A percentile compares a stretch with the other conserved stretches of the same genome.
Evolutionary conservation across 768 basidiomycete species (phyloP).

Genomic region (Pleurotus cornucopiae): DNA sequence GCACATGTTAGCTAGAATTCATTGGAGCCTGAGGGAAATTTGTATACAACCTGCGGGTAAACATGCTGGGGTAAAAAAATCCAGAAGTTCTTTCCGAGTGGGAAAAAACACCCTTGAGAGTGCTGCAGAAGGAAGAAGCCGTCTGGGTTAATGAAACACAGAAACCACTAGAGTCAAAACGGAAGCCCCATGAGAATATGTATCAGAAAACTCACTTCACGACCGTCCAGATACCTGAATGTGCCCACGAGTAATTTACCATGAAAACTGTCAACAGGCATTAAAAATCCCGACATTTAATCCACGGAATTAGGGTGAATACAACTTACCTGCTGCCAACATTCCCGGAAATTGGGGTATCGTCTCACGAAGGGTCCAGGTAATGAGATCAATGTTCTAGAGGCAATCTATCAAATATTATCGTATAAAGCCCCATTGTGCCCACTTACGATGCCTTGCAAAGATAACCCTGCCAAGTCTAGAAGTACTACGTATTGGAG

Average conservation of each 20-base stretch:
- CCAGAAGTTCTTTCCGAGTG: slow-evolving; percentile 47
- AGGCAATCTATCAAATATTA: slow-evolving; percentile 8
- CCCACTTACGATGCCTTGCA: slow-evolving; percentile 51
- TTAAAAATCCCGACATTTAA: slow-evolving; percentile 7
- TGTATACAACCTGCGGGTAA: slow-evolving; percentile 53
- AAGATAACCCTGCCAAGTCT: slow-evolving; percentile 54
- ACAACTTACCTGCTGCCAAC: slow-evolving; percentile 59
- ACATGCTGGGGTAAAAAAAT: slow-evolving; percentile 45
- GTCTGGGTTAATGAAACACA: slow-evolving; percentile 33
- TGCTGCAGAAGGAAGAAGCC: slow-evolving; percentile 54
- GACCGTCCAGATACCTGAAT: slow-evolving; percentile 63
- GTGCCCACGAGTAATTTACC: slow-evolving; percentile 72
- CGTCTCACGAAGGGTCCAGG: slow-evolving; percentile 63
- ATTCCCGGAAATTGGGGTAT: slow-evolving; percentile 73
- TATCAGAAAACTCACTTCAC: slow-evolving; percentile 46
- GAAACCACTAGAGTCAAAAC: slow-evolving; percentile 8
- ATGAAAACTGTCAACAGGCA: slow-evolving; percentile 47
- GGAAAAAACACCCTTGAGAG: slow-evolving; percentile 67
- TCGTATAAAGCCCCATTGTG: background rate
- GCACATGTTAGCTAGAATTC: slow-evolving; percentile 9
- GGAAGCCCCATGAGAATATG: background rate
- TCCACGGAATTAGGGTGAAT: slow-evolving; percentile 2
- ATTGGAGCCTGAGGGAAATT: slow-evolving; percentile 4
- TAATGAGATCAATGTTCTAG: slow-evolving; percentile 57
- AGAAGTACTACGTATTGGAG: slow-evolving; percentile 67